phyloP scores from a whole-genome alignment of 768 basidiomycete genomes.

The Leccinellum rugosiceps region DNA sequence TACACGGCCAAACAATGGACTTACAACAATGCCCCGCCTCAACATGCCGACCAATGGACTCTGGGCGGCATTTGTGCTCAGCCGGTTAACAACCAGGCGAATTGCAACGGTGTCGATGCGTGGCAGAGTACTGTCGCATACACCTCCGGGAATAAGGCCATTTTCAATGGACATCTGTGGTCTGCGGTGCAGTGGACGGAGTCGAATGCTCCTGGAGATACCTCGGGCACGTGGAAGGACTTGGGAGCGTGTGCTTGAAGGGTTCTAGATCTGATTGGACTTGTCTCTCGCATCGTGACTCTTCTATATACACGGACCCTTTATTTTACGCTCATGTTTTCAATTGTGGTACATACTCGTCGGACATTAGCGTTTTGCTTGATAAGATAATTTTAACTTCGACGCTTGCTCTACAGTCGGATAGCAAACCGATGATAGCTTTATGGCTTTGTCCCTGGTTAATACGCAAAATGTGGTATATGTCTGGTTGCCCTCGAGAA shows the following conservation, averaged over 20 bases:
- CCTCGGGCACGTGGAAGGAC: conserved; percentile 27
- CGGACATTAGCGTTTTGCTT: neutral
- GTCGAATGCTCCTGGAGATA: conserved; percentile 22
- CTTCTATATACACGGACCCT: neutral
- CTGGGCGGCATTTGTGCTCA: conserved; percentile 7
- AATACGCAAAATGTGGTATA: neutral
- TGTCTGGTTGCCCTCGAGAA: neutral
- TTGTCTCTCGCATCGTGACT: neutral
- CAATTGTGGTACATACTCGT: too few relatives aligned
- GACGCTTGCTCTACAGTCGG: neutral
- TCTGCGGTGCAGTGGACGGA: conserved; percentile 22
- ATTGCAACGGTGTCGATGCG: conserved; percentile 17
- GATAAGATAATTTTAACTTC: neutral
- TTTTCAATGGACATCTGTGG: conserved; percentile 19
- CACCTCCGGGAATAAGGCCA: conserved; percentile 13
- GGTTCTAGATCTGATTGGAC: too few relatives aligned
- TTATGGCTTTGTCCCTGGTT: neutral
- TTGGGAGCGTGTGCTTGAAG: conserved; percentile 18
- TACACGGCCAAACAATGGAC: conserved; percentile 28
- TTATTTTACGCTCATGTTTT: neutral
- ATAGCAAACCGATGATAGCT: neutral
- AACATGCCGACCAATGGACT: conserved; percentile 19
- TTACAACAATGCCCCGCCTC: conserved; percentile 16
- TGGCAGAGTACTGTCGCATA: conserved; percentile 22
- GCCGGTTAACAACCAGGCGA: conserved; percentile 23